Evolutionary conservation across 805 yeast genomes (phyloP).

Genomic region (Candida rishiriensis): DNA sequence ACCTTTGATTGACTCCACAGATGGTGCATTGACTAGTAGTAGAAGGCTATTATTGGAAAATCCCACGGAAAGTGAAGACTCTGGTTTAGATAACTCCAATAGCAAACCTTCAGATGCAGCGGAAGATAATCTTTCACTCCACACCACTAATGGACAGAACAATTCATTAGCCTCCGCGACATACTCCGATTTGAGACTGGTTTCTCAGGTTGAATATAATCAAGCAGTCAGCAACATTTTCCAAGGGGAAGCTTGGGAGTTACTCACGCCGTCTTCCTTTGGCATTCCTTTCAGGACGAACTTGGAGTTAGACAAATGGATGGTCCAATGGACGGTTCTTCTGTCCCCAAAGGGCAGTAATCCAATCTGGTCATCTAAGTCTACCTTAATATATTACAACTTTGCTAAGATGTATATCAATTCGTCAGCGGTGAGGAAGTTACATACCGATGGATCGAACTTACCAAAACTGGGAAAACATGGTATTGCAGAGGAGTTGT

Average conservation of each 20-base stretch:
- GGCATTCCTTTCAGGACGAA: constrained; percentile 68
- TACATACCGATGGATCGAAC: constrained; percentile 31
- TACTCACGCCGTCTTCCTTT: constrained; percentile 53
- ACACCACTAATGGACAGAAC: neutral
- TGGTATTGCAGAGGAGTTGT: constrained; percentile 5
- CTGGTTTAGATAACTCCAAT: no score
- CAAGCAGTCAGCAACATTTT: constrained; percentile 58
- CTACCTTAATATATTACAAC: constrained; percentile 64
- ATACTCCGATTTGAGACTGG: constrained; percentile 50
- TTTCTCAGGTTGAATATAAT: constrained; percentile 65
- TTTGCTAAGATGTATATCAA: constrained; percentile 75
- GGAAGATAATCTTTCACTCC: constrained; percentile 1
- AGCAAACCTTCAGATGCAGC: neutral
- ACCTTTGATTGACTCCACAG: constrained; percentile 47
- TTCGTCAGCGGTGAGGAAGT: constrained; percentile 41
- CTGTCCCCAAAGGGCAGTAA: constrained; percentile 50
- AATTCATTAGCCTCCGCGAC: constrained; percentile 7
- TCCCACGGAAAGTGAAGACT: neutral
- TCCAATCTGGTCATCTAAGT: constrained; percentile 64
- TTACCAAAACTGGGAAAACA: constrained; percentile 24
- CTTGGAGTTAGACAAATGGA: constrained; percentile 68
- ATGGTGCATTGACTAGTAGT: constrained; percentile 39
- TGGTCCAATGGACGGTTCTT: constrained; percentile 75
- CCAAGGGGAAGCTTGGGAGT: constrained; percentile 55
- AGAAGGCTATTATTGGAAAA: constrained; percentile 31